Base-by-base conservation (phyloP, 2,329 filamentous ascomycete genomes). In the Coccinonectria pachysandricola region DNA sequence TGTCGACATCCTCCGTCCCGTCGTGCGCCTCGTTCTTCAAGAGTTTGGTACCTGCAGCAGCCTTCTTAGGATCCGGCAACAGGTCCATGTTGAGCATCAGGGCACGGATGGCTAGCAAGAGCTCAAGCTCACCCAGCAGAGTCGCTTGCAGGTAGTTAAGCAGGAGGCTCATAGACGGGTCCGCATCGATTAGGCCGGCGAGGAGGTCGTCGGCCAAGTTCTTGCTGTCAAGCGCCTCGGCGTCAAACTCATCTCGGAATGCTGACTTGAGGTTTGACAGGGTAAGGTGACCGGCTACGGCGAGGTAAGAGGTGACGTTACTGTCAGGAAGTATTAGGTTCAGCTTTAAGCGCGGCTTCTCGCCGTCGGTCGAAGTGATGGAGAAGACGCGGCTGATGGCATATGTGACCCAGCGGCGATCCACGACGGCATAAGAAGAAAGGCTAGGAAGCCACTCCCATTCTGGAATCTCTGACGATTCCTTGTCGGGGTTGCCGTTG, bases 21-120 rank as follows among this genome's bases (percentile, higher is more conserved):
- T 43, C 46, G 16, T 51, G 38, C 6, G 48, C 23, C 21, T 48
- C 51, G 13, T 43, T 45, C 20, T 44, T 48, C 27, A 52, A 25
- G 5, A 56, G 45, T 28, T 55, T 56, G 14, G 39, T 49, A n/a
- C n/a, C n/a, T 12, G 34, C 42, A 9, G 39, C 54, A 26, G 42
- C 38, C 37, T 43, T 53, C 30, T 39, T 53, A 7, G 49, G 36
- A 26, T 65, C 61, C 16, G 62, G 58, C 12, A 72, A 58, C 17
- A 75, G 50, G 34, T 79, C 77, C 20, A 87, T 65, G 40, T 75
- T 85, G 23, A 71, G 65, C 60, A 86, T 79, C 10, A 86, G 59
- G 3, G 70, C 56, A 27, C 73, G 68, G 27, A 86, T 68, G 4
- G 75, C 70, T 30, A 76, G 59, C 2, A 84, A 64, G 5, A 86